Evolutionary conservation across 2,329 filamentous ascomycete genomes (phyloP).

Genomic region (Fusarium sp.): DNA sequence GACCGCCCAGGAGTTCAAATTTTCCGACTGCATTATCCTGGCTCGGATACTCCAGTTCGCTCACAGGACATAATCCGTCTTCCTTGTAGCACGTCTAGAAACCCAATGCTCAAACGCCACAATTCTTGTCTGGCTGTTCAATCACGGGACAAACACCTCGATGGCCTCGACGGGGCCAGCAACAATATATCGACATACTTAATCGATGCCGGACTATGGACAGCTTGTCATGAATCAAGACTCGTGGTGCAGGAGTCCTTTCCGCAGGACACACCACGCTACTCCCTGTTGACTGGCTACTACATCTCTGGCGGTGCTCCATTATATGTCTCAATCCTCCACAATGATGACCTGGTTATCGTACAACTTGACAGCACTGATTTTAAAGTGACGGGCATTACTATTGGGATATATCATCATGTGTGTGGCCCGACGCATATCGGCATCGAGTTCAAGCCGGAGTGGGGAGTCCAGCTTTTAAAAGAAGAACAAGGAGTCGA

Average conservation of each 20-base stretch:
- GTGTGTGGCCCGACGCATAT: too few relatives aligned
- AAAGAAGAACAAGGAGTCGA: not conserved
- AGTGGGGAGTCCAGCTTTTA: not conserved
- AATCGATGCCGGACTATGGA: not conserved
- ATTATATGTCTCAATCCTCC: not conserved
- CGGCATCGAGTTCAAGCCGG: not conserved
- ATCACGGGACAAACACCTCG: too few relatives aligned
- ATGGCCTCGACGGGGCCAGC: rapidly evolving
- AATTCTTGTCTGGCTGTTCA: rapidly evolving
- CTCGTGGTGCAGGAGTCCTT: not conserved
- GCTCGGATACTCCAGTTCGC: not conserved
- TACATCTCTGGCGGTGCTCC: not conserved
- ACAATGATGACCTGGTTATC: not conserved
- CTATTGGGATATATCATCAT: too few relatives aligned
- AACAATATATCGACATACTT: not conserved
- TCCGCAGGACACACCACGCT: not conserved
- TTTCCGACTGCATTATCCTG: rapidly evolving
- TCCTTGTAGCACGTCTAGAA: too few relatives aligned
- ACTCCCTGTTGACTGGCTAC: rapidly evolving
- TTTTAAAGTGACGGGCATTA: too few relatives aligned
- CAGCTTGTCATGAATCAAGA: not conserved
- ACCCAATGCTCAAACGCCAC: too few relatives aligned
- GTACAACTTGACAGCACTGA: not conserved
- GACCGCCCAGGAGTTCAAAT: rapidly evolving
- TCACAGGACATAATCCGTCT: not conserved